These are phyloP conservation scores for Bacidia rubella DNA, from an alignment of 495 filamentous ascomycete species.

Conservation along the genomic window DNA sequence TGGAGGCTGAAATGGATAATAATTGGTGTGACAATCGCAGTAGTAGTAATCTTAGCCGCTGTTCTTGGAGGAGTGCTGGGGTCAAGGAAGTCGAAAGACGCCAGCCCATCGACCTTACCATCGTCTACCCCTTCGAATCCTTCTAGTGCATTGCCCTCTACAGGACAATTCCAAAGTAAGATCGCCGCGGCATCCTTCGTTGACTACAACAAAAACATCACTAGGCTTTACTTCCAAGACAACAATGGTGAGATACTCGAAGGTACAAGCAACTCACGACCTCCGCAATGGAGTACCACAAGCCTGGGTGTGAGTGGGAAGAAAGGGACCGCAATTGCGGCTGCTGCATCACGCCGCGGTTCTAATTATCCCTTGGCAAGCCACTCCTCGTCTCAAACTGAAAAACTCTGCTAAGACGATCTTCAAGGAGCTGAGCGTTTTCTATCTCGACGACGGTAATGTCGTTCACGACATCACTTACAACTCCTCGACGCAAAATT, in stretches of 20 bases:
- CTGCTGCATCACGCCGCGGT: constrained; percentile 16
- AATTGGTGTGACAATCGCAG: constrained; percentile 8
- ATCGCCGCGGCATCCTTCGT: constrained; percentile 17
- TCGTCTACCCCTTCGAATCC: constrained; percentile 5
- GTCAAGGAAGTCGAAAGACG: constrained; percentile 4
- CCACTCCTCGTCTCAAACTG: background rate
- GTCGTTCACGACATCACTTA: constrained; percentile 17
- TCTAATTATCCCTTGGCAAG: constrained; percentile 12
- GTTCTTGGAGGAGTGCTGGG: constrained; percentile 18
- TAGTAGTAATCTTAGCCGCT: constrained; percentile 13
- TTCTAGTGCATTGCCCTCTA: background rate
- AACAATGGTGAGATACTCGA: constrained; percentile 15
- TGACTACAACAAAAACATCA: constrained; percentile 11
- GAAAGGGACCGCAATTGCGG: constrained; percentile 19
- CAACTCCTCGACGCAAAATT: constrained; percentile 6
- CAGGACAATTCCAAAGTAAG: constrained; percentile 8
- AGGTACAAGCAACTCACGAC: constrained; percentile 12
- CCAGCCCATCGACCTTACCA: background rate
- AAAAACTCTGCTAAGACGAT: background rate
- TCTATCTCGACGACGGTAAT: constrained; percentile 17
- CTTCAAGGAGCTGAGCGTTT: constrained; percentile 16
- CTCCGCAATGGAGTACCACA: constrained; percentile 10
- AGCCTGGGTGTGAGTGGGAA: constrained; percentile 10
- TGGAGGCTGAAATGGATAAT: too few species aligned
- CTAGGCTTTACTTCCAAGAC: constrained; percentile 18